Evolutionary conservation across 139 green algal species (phyloP), one percentile per base, ranked within the genome.

Genomic region (Micractinium sp.): DNA sequence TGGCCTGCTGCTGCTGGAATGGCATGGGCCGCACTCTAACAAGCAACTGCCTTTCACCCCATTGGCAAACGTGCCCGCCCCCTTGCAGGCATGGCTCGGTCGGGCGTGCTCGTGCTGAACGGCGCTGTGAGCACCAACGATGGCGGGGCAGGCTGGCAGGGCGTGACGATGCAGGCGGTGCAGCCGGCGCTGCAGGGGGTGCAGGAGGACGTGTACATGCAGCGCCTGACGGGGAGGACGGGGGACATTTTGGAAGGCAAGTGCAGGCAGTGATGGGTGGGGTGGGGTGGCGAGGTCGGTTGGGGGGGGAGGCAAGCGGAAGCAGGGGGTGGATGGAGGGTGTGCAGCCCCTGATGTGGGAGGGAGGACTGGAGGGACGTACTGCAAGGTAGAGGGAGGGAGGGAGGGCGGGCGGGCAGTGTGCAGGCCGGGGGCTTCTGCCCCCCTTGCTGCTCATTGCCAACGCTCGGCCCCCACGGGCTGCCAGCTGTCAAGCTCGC

Each of bases 171-270:
- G 71, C 25, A 67, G n/a, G 87, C 61, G n/a, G 27, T 90, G 66
- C 89, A 92, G 63, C n/a, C 39, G 69, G 31, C 83, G 85, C 60
- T 92, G 77, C 85, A 66, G 41, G 41, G 15, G 35, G 85, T 91
- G 69, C 79, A 84, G 73, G 87, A 90, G 76, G 86, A 85, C 31
- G 79, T 85, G 18, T 86, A 81, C 60, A 80, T 82, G 66, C 79
- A 87, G 79, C 27, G 53, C 3, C 78, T 97, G 38, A 60, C 47
- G 47, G 47, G 47, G 7, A 56, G 47, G 47, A 20, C 18, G 0
- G 14, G 25, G 22, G 88, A 92, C 27, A 56, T 93, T 56, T 35
- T 92, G 41, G 88, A 79, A 31, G 83, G 83, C 79, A 67, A 35
- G 78, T 2, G 35, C 76, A n/a, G 14, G n/a, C 53, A 33, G 3